Percentiles rank a stretch among this genome's conserved stretches.
These are phyloP conservation scores for Rosa chinensis DNA, from an alignment of 306 rosid species.

Conservation along the genomic window DNA sequence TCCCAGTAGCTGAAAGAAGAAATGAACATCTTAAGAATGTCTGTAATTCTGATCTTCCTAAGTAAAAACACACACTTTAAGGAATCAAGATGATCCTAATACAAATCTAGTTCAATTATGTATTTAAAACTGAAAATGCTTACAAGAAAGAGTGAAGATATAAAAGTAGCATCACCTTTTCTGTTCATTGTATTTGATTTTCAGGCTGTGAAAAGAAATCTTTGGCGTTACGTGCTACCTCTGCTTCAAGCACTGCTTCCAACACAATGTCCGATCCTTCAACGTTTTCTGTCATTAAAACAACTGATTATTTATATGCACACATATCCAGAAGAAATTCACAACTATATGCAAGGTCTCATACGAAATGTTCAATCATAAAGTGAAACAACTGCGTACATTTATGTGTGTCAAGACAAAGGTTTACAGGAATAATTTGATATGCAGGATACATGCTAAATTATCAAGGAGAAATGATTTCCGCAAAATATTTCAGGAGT, in stretches of 20 bases:
- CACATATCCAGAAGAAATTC: not conserved
- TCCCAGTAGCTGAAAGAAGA: not conserved
- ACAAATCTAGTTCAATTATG: not conserved
- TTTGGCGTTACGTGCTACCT: conserved; percentile 79
- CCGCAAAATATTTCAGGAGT: not conserved
- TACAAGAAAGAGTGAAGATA: not conserved
- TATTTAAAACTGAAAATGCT: not conserved
- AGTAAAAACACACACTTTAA: not conserved
- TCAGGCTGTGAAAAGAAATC: conserved; percentile 75
- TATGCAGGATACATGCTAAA: not conserved
- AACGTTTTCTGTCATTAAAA: conserved; percentile 50
- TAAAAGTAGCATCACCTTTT: conserved; percentile 13
- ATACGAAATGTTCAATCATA: not conserved
- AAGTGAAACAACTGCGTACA: not conserved
- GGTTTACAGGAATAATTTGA: not conserved
- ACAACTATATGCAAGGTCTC: not conserved
- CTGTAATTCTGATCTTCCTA: not conserved
- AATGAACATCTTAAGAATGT: not conserved
- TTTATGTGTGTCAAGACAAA: not conserved
- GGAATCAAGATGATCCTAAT: not conserved
- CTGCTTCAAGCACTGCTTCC: conserved; percentile 89
- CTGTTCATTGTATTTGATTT: conserved; percentile 37
- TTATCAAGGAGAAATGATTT: not conserved
- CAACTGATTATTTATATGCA: conserved; percentile 9
- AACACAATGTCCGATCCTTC: conserved; percentile 72